Percentiles rank a stretch among this genome's conserved stretches.
Conservation (phyloP, 305 asterid species). For the Fraxinus latifolia region DNA sequence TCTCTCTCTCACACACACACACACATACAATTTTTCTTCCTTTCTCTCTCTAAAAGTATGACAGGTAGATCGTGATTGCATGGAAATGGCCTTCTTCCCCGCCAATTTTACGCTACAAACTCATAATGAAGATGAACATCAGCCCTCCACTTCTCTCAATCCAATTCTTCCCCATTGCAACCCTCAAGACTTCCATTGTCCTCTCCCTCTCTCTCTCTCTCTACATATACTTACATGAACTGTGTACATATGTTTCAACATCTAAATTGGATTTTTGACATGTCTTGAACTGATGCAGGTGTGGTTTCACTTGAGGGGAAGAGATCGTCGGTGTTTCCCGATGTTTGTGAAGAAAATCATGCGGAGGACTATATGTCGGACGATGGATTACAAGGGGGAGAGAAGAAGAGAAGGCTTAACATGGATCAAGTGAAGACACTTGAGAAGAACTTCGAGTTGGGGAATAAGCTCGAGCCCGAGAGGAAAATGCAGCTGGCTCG, state of each 20-base stretch:
- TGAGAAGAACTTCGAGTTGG: slow-evolving; percentile 56
- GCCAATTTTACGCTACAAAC: slow-evolving; percentile 43
- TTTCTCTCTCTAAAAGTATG: slow-evolving; percentile 19
- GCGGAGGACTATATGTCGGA: slow-evolving; percentile 55
- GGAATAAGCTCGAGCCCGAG: slow-evolving; percentile 70
- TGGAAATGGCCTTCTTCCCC: slow-evolving; percentile 51
- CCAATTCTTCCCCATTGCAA: slow-evolving; percentile 36
- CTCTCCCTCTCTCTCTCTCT: not conserved
- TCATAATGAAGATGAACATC: slow-evolving; percentile 37
- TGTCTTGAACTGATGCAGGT: slow-evolving; percentile 30
- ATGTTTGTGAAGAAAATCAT: slow-evolving; percentile 34
- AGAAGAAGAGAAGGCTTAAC: slow-evolving; percentile 60
- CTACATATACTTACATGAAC: not conserved
- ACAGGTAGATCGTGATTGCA: slow-evolving; percentile 32
- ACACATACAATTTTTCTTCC: not conserved
- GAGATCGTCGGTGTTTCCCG: slow-evolving; percentile 47
- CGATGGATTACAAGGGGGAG: slow-evolving; percentile 55
- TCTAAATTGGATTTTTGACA: slow-evolving; percentile 8
- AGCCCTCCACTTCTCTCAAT: slow-evolving; percentile 35
- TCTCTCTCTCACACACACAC: not conserved
- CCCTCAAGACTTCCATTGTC: slow-evolving; percentile 39
- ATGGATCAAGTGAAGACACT: slow-evolving; percentile 60
- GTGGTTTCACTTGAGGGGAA: slow-evolving; percentile 51
- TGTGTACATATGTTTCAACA: not conserved
- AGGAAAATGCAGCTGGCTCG: slow-evolving; percentile 67